These are phyloP conservation scores for Fusarium sp. DNA, from an alignment of 2,329 filamentous ascomycete genomes.

Conservation along the genomic window DNA sequence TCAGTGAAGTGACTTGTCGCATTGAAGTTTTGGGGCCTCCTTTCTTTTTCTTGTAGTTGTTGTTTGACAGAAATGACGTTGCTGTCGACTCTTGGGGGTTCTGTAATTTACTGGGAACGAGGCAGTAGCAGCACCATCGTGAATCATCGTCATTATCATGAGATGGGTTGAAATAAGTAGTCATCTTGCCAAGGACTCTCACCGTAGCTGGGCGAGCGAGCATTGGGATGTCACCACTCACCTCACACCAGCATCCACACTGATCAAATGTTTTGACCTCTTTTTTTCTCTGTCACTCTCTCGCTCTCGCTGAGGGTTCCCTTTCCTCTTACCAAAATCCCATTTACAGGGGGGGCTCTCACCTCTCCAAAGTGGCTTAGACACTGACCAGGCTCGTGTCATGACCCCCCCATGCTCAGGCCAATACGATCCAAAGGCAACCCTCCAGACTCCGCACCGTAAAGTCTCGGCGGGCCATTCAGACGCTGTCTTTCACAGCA, in stretches of 20 bases:
- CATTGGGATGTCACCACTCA: not conserved
- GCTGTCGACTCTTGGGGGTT: slow-evolving; percentile 5
- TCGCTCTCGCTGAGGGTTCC: too few relatives aligned
- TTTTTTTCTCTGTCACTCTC: not conserved
- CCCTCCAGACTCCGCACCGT: slow-evolving; percentile 29
- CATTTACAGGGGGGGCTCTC: slow-evolving; percentile 4
- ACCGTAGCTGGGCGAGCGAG: slow-evolving; percentile 6
- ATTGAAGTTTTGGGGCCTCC: not conserved
- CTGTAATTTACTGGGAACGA: slow-evolving; percentile 13
- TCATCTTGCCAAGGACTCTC: slow-evolving; percentile 7
- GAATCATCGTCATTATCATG: not conserved
- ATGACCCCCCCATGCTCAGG: slow-evolving; percentile 14
- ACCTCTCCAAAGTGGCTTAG: slow-evolving; percentile 31
- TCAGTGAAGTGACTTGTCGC: slow-evolving; percentile 20
- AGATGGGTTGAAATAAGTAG: not conserved
- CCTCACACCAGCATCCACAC: slow-evolving; percentile 25
- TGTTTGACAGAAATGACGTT: slow-evolving; percentile 10
- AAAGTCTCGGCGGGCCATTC: slow-evolving; percentile 36
- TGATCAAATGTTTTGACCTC: slow-evolving; percentile 23
- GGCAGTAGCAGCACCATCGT: not conserved
- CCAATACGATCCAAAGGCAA: slow-evolving; percentile 24
- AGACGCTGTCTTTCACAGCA: slow-evolving; percentile 16
- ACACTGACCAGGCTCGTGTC: slow-evolving; percentile 33
- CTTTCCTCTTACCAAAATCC: not conserved
- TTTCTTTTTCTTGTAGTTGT: not conserved